Conservation (phyloP, 2,329 filamentous ascomycete species). For the Mycosphaerella sp. region DNA sequence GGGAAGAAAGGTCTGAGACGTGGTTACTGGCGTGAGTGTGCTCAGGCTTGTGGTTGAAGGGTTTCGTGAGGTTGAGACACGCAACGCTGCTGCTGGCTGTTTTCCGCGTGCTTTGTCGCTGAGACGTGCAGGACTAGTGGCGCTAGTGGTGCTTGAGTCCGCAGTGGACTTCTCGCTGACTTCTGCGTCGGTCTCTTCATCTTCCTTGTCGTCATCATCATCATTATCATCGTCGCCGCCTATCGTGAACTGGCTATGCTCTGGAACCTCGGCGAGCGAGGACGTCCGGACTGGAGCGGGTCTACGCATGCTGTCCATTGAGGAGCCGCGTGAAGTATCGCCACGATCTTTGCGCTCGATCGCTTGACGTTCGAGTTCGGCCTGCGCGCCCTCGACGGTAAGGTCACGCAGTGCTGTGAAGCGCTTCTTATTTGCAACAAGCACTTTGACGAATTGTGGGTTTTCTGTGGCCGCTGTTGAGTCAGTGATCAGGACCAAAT, state of each 20-base stretch:
- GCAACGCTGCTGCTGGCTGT: constrained; percentile 67
- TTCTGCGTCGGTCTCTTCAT: constrained; percentile 7
- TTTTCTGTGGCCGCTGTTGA: constrained; percentile 54
- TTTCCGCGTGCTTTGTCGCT: constrained; percentile 96
- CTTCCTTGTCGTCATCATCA: constrained; percentile 44
- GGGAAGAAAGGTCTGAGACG: constrained; percentile 58
- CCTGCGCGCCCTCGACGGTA: constrained; percentile 84
- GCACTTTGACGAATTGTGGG: constrained; percentile 69
- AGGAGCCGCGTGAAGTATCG: constrained; percentile 46
- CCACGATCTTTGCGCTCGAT: constrained; percentile 55
- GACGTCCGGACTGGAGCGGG: constrained; percentile 53
- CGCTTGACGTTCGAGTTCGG: constrained; percentile 78
- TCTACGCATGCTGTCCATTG: constrained; percentile 62
- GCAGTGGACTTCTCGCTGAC: not conserved
- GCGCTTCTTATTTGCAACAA: constrained; percentile 71
- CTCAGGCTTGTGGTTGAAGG: constrained; percentile 71
- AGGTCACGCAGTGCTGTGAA: constrained; percentile 83
- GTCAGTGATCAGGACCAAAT: not conserved
- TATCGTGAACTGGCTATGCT: constrained; percentile 62
- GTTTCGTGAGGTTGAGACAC: constrained; percentile 53
- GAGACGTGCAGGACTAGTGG: constrained; percentile 52
- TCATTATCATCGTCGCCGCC: constrained; percentile 72
- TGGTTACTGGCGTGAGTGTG: constrained; percentile 53
- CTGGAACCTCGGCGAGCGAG: constrained; percentile 61
- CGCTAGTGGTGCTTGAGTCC: not conserved